Conservation (phyloP, 176 grass and related monocot genomes). For the Urochloa ruziziensis region DNA sequence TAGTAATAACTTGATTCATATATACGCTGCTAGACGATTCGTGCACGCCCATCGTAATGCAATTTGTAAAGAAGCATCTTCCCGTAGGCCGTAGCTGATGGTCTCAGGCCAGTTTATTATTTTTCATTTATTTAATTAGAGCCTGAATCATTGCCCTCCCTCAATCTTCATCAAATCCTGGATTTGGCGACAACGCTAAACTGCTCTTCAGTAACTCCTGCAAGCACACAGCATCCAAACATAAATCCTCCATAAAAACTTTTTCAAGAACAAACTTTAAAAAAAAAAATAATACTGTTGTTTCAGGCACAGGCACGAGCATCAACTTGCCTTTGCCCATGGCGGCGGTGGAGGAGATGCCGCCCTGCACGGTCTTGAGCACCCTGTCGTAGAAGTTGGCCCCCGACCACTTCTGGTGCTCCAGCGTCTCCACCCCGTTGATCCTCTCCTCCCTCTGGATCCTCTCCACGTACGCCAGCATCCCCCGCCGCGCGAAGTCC, state of each 20-base stretch:
- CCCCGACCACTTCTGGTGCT: slow-evolving; percentile 96
- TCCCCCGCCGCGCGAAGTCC: slow-evolving; percentile 75
- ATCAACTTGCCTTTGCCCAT: slow-evolving; percentile 88
- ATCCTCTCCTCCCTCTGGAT: slow-evolving; percentile 90
- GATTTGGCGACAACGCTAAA: slow-evolving; percentile 67
- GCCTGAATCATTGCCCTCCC: neutral
- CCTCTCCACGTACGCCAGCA: slow-evolving; percentile 94
- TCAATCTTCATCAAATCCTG: slow-evolving; percentile 50
- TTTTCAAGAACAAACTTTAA: neutral
- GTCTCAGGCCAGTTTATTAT: neutral
- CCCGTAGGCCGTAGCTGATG: neutral
- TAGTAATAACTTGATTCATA: neutral
- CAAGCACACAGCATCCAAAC: slow-evolving; percentile 20
- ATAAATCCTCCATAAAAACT: neutral
- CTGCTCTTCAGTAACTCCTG: slow-evolving; percentile 90
- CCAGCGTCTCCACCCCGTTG: slow-evolving; percentile 83
- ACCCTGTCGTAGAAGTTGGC: slow-evolving; percentile 88
- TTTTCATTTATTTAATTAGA: slow-evolving; percentile 25
- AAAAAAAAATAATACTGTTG: neutral
- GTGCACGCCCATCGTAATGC: neutral
- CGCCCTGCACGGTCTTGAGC: slow-evolving; percentile 93
- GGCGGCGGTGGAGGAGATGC: slow-evolving; percentile 86
- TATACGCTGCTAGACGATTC: neutral
- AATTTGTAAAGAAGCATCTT: neutral
- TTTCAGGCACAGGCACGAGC: neutral